A percentile compares a stretch with the other conserved stretches of the same genome.
phyloP scores from a whole-genome alignment of 2,329 filamentous ascomycete genomes.

The Coleophoma crateriformis region DNA sequence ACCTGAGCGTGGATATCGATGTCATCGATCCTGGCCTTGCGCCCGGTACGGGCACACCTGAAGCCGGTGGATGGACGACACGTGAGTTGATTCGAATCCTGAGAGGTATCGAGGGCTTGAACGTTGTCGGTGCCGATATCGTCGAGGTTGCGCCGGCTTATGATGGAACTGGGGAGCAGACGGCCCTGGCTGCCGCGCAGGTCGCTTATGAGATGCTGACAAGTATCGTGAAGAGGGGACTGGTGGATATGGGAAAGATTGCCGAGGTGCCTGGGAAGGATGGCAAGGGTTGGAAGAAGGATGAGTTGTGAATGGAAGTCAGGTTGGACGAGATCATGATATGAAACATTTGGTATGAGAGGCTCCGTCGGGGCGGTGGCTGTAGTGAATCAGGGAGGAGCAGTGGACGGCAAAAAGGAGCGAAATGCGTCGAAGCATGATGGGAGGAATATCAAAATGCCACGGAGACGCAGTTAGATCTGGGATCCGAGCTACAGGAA shows the following conservation, averaged over 20 bases:
- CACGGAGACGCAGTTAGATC: too few species aligned
- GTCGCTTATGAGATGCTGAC: conserved; percentile 83
- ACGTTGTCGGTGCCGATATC: conserved; percentile 83
- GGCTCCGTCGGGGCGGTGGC: too few species aligned
- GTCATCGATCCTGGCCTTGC: conserved; percentile 66
- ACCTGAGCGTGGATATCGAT: conserved; percentile 77
- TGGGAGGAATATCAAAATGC: too few species aligned
- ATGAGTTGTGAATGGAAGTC: conserved; percentile 14
- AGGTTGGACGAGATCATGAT: background rate
- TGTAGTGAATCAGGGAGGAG: too few species aligned
- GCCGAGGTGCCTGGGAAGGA: conserved; percentile 15
- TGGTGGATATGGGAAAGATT: conserved; percentile 28
- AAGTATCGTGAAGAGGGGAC: conserved; percentile 59
- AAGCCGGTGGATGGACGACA: conserved; percentile 88
- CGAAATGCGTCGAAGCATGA: too few species aligned
- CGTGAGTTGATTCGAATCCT: conserved; percentile 81
- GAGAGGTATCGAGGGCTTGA: conserved; percentile 74
- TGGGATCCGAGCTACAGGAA: too few species aligned
- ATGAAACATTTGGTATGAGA: background rate
- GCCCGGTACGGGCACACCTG: conserved; percentile 81
- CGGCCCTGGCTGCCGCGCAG: conserved; percentile 77
- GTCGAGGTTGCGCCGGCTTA: conserved; percentile 87
- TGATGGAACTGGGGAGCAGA: conserved; percentile 74
- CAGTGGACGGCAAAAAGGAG: too few species aligned
- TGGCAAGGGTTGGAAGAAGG: conserved; percentile 12